Conservation (phyloP, 2,329 filamentous ascomycete genomes). For the Coniochaeta sp. region DNA sequence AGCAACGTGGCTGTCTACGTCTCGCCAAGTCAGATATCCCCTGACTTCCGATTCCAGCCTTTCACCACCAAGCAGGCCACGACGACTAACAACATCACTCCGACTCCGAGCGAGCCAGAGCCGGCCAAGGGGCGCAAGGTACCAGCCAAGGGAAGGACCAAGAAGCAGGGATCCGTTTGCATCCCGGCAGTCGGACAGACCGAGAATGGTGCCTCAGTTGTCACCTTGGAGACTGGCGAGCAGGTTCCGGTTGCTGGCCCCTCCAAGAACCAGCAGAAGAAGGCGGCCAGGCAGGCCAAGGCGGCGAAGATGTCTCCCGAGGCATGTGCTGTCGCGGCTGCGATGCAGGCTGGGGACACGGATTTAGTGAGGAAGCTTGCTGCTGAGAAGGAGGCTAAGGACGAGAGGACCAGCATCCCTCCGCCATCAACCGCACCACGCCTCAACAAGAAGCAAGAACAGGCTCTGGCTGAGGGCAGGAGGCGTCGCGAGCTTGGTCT, state of each 20-base stretch:
- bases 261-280: conserved; percentile 3
- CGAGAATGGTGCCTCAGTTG: background rate
- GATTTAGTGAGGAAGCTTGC: no score
- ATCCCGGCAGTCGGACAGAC: background rate
- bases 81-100: background rate
- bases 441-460: no score
- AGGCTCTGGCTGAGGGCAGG: no score
- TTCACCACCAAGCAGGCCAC: background rate
- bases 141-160: background rate
- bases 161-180: background rate
- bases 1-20: background rate
- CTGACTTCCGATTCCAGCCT: background rate
- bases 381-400: no score
- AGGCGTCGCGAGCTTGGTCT: no score
- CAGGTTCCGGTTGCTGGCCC: background rate
- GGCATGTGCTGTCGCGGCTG: background rate
- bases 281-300: background rate
- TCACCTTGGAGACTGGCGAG: background rate
- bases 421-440: no score
- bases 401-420: no score
- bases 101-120: background rate
- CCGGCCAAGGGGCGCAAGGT: background rate
- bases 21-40: background rate
- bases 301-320: background rate
- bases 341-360: no score